Percentiles rank a stretch among this genome's conserved stretches.
phyloP scores from a whole-genome alignment of 805 yeast species.

The Candida morakotiae region DNA sequence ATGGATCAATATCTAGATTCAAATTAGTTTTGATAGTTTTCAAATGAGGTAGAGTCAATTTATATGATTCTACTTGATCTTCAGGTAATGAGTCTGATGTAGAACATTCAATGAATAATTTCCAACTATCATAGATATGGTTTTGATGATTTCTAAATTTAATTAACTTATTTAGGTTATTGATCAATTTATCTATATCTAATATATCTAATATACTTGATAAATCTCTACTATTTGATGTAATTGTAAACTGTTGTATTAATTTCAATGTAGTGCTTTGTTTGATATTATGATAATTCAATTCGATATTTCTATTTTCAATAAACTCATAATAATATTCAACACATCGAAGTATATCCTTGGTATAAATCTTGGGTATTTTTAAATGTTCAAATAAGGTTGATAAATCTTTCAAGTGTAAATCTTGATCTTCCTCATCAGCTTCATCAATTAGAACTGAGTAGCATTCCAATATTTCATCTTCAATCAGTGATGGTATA shows the following conservation, averaged over 20 bases:
- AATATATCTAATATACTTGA: slow-evolving; percentile 32
- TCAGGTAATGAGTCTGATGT: slow-evolving; percentile 7
- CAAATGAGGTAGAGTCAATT: slow-evolving; percentile 25
- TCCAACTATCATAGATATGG: slow-evolving; percentile 29
- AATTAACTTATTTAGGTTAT: slow-evolving; percentile 22
- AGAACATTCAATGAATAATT: slow-evolving; percentile 23
- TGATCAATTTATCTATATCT: slow-evolving; percentile 37
- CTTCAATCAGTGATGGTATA: slow-evolving; percentile 22
- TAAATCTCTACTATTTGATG: slow-evolving; percentile 11
- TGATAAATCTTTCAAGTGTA: slow-evolving; percentile 23
- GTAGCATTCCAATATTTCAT: slow-evolving; percentile 33
- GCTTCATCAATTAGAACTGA: slow-evolving; percentile 17
- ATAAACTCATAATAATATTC: slow-evolving; percentile 30
- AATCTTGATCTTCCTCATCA: slow-evolving; percentile 27
- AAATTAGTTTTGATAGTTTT: slow-evolving; percentile 24
- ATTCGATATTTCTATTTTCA: slow-evolving; percentile 4
- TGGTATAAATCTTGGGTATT: slow-evolving; percentile 29
- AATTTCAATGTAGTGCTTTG: slow-evolving; percentile 24
- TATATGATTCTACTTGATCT: slow-evolving; percentile 9
- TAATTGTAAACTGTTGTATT: slow-evolving; percentile 27
- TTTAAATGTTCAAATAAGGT: slow-evolving; percentile 18
- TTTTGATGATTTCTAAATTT: slow-evolving; percentile 28
- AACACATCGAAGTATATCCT: slow-evolving; percentile 27
- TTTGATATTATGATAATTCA: slow-evolving; percentile 14
- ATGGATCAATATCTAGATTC: slow-evolving; percentile 22